phyloP scores from a whole-genome alignment of 2,329 filamentous ascomycete species.

The Cladosporium sp. region DNA sequence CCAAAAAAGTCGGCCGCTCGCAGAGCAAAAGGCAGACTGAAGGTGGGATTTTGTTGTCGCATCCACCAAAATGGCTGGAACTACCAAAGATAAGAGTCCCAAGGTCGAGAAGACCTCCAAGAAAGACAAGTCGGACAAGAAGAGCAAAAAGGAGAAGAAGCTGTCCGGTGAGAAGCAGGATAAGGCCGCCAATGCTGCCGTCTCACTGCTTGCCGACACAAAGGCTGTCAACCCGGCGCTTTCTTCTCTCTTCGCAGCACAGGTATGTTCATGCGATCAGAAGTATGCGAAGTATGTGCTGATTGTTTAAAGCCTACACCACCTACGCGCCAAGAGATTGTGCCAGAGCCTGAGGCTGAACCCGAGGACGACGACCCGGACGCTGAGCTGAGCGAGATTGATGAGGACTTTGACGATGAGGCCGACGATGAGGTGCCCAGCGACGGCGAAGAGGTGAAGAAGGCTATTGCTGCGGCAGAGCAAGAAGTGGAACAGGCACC shows the following conservation, averaged over 20 bases:
- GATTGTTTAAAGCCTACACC: conserved; percentile 13
- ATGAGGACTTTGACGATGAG: conserved; percentile 21
- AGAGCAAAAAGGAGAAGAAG: conserved; percentile 19
- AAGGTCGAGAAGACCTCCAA: conserved; percentile 15
- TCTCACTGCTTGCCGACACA: conserved; percentile 29
- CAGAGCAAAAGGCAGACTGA: background rate
- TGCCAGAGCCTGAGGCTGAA: conserved; percentile 21
- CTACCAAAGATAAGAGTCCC: conserved; percentile 3
- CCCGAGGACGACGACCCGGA: conserved; percentile 33
- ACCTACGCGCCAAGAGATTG: conserved; percentile 21
- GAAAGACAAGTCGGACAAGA: conserved; percentile 14
- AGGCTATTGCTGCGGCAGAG: conserved; percentile 13
- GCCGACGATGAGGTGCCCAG: conserved; percentile 14
- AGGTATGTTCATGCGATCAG: conserved; percentile 13
- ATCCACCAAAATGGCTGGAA: conserved; percentile 7
- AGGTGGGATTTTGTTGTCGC: background rate
- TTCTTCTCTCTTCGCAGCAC: conserved; percentile 44
- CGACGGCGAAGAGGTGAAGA: conserved; percentile 15
- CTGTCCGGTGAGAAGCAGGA: conserved; percentile 9
- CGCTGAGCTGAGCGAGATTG: conserved; percentile 20
- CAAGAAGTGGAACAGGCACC: conserved; percentile 17
- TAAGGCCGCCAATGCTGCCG: conserved; percentile 15
- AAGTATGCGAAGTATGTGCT: conserved; percentile 17
- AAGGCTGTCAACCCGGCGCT: conserved; percentile 40
- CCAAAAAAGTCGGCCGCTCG: background rate